These are phyloP conservation scores for Neurospora pannonica DNA, from an alignment of 495 filamentous ascomycete genomes.

Conservation along the genomic window DNA sequence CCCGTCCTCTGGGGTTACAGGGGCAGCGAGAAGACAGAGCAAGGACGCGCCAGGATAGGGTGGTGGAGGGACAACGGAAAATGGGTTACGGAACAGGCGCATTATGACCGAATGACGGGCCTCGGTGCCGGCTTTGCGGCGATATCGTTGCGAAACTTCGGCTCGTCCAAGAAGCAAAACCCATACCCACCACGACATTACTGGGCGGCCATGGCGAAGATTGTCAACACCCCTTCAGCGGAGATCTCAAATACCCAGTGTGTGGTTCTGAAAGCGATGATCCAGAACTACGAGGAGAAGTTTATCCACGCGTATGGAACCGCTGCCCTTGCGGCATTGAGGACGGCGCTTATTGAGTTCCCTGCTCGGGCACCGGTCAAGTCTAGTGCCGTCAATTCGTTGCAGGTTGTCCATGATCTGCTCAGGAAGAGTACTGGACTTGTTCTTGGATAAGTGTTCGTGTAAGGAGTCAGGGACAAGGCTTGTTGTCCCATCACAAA, in stretches of 20 bases:
- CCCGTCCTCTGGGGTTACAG: slow-evolving; percentile 81
- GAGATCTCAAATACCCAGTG: slow-evolving; percentile 70
- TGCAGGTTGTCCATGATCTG: slow-evolving; percentile 50
- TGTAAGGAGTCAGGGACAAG: background rate
- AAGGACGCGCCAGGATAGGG: slow-evolving; percentile 59
- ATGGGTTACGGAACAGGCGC: slow-evolving; percentile 55
- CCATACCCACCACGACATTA: slow-evolving; percentile 73
- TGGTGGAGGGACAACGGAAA: slow-evolving; percentile 55
- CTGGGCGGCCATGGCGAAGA: slow-evolving; percentile 64
- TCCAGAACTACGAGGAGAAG: slow-evolving; percentile 58
- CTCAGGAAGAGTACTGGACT: slow-evolving; percentile 52
- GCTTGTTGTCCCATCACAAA: background rate
- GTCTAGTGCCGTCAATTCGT: slow-evolving; percentile 45
- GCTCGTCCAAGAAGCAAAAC: slow-evolving; percentile 52
- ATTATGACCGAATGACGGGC: slow-evolving; percentile 76
- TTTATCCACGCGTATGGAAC: slow-evolving; percentile 72
- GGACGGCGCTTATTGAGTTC: slow-evolving; percentile 57
- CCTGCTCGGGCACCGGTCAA: slow-evolving; percentile 43
- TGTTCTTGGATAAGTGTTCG: slow-evolving; percentile 17
- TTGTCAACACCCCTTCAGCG: slow-evolving; percentile 58
- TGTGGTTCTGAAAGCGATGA: slow-evolving; percentile 65
- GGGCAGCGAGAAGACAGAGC: slow-evolving; percentile 63
- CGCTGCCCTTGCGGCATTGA: slow-evolving; percentile 53
- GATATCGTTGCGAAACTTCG: slow-evolving; percentile 72
- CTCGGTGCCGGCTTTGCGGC: slow-evolving; percentile 76